Conservation (phyloP, 345 rosid species). For the Euphorbia pulcherrima region DNA sequence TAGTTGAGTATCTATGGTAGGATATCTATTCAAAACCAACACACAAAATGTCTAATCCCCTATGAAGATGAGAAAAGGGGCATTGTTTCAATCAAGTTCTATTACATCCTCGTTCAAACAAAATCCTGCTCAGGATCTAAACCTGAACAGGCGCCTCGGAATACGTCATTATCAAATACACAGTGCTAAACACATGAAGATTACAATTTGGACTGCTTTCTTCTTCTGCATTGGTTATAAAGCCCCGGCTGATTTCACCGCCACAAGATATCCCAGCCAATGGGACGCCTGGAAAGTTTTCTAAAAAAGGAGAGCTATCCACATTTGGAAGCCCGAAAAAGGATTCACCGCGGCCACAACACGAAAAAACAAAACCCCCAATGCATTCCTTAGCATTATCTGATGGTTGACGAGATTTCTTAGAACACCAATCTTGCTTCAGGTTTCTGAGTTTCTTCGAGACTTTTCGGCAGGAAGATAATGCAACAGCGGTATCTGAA, state of each 20-base stretch:
- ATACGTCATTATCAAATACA: slow-evolving; percentile 53
- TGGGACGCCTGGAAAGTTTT: slow-evolving; percentile 61
- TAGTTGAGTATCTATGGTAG: too few species aligned
- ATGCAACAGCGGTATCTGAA: slow-evolving; percentile 41
- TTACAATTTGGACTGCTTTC: slow-evolving; percentile 24
- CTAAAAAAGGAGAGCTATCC: slow-evolving; percentile 56
- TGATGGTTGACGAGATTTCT: slow-evolving; percentile 10
- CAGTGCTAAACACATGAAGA: slow-evolving; percentile 60
- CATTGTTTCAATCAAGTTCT: not conserved
- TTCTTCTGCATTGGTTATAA: slow-evolving; percentile 16
- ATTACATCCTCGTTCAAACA: not conserved
- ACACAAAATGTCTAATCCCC: not conserved
- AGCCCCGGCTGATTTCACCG: slow-evolving; percentile 64
- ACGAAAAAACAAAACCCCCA: slow-evolving; percentile 68
- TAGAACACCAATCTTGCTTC: slow-evolving; percentile 32
- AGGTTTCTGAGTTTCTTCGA: slow-evolving; percentile 35
- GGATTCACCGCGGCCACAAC: slow-evolving; percentile 47
- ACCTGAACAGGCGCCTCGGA: slow-evolving; percentile 18
- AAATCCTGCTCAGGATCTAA: not conserved
- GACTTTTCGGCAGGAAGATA: slow-evolving; percentile 34
- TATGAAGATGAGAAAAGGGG: not conserved
- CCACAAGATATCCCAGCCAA: slow-evolving; percentile 58
- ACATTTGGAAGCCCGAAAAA: slow-evolving; percentile 42
- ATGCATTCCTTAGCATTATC: slow-evolving; percentile 29
- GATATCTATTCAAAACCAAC: too few species aligned